Evolutionary conservation across 192 early-diverging fungal genomes (phyloP).

Genomic region (Mortierella alpina): DNA sequence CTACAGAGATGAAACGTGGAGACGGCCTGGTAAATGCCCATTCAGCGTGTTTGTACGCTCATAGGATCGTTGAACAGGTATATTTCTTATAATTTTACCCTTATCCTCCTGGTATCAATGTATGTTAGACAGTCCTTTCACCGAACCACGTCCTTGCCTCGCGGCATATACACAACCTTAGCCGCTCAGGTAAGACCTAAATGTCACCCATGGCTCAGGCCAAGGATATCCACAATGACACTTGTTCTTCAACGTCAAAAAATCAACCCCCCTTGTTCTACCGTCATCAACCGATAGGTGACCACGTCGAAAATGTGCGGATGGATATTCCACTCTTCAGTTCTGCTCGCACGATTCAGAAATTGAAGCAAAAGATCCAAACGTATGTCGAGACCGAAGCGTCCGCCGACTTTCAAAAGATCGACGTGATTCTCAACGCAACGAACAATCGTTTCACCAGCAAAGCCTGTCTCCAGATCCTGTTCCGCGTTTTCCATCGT

Average conservation of each 20-base stretch:
- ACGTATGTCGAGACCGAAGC: slow-evolving; percentile 31
- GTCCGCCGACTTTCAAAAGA: slow-evolving; percentile 23
- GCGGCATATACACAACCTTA: slow-evolving; percentile 35
- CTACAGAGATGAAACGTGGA: slow-evolving; percentile 37
- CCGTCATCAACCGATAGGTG: slow-evolving; percentile 13
- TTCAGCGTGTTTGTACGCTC: neutral
- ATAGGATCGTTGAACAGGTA: too few species aligned
- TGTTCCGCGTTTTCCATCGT: slow-evolving; percentile 29
- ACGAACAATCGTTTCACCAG: slow-evolving; percentile 38
- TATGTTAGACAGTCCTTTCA: slow-evolving; percentile 16
- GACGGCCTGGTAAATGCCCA: slow-evolving; percentile 39
- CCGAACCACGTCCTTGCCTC: slow-evolving; percentile 33
- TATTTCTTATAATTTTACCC: too few species aligned
- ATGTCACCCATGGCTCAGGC: neutral
- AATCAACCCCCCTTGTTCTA: neutral
- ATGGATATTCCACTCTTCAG: slow-evolving; percentile 51
- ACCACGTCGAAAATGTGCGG: slow-evolving; percentile 33
- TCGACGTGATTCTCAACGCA: slow-evolving; percentile 40
- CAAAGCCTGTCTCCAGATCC: slow-evolving; percentile 44
- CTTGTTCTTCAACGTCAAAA: neutral
- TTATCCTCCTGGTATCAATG: too few species aligned
- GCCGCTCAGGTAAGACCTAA: slow-evolving; percentile 23
- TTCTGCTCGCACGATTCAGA: slow-evolving; percentile 26
- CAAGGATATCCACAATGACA: neutral
- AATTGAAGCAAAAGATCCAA: slow-evolving; percentile 41